phyloP scores from a whole-genome alignment of 441 rosid genomes.

The Metrosideros polymorpha region DNA sequence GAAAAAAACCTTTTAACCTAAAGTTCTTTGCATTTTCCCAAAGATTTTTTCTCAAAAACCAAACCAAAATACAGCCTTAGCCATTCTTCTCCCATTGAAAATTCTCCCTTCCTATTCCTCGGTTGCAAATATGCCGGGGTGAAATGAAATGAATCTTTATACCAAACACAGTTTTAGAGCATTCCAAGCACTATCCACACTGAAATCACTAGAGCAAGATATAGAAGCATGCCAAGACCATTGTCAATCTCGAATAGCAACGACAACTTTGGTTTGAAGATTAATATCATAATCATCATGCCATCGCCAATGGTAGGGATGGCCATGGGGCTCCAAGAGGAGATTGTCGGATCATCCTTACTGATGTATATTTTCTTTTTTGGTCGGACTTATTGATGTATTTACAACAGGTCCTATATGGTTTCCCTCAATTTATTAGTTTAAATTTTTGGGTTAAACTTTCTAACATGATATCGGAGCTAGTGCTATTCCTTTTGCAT shows the following conservation, averaged over 20 bases:
- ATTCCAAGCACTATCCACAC: background rate
- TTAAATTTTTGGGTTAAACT: background rate
- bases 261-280: background rate
- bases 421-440: background rate
- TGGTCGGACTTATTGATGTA: background rate
- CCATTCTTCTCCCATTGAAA: too few species aligned
- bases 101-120: too few species aligned
- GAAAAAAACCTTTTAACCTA: too few species aligned
- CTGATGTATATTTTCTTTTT: background rate
- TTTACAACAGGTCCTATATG: background rate
- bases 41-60: too few species aligned
- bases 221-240: background rate
- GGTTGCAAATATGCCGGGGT: too few species aligned
- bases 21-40: too few species aligned
- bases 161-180: too few species aligned
- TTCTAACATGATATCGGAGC: rapidly evolving
- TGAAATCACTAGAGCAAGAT: background rate
- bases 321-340: background rate
- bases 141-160: too few species aligned
- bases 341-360: background rate
- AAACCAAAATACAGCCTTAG: too few species aligned
- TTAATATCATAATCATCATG: background rate
- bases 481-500: background rate
- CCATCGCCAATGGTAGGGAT: background rate
- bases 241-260: background rate